Evolutionary conservation across 176 grass and related monocot genomes (phyloP).

Genomic region (Themeda triandra): DNA sequence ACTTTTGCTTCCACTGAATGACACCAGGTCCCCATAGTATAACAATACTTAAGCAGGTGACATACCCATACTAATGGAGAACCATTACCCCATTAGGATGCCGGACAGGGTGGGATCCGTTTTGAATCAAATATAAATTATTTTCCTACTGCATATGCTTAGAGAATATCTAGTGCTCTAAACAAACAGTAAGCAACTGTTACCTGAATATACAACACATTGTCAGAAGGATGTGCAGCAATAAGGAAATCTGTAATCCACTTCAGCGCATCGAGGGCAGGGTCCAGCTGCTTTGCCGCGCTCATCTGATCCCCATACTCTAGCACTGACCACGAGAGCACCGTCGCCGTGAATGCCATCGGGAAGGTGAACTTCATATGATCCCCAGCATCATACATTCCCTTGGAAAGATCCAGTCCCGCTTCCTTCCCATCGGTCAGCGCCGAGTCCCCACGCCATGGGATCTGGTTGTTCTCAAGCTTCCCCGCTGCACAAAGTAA

Average conservation of each 20-base stretch:
- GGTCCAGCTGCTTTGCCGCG: slow-evolving; percentile 66
- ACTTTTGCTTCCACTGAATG: background rate
- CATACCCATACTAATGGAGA: background rate
- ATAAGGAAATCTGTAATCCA: slow-evolving; percentile 90
- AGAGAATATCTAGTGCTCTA: background rate
- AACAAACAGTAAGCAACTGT: slow-evolving; percentile 2
- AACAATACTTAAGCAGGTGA: background rate
- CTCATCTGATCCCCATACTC: slow-evolving; percentile 95
- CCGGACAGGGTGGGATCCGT: background rate
- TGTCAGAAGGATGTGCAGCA: slow-evolving; percentile 80
- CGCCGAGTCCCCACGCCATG: slow-evolving; percentile 83
- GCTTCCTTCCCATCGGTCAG: slow-evolving; percentile 72
- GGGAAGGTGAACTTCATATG: slow-evolving; percentile 95
- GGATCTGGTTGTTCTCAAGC: slow-evolving; percentile 76
- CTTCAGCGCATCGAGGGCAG: slow-evolving; percentile 63
- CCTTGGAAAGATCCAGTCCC: slow-evolving; percentile 82
- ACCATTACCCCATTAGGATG: background rate
- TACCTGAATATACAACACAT: slow-evolving; percentile 93
- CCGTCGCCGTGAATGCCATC: slow-evolving; percentile 82
- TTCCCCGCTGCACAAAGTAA: slow-evolving; percentile 64
- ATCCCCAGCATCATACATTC: slow-evolving; percentile 88
- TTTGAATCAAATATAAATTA: background rate
- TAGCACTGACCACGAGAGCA: slow-evolving; percentile 80
- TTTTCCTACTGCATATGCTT: background rate
- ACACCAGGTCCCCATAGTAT: background rate